Evolutionary conservation across 2,329 filamentous ascomycete genomes (phyloP).

Genomic region (Ophiobolus disseminans): DNA sequence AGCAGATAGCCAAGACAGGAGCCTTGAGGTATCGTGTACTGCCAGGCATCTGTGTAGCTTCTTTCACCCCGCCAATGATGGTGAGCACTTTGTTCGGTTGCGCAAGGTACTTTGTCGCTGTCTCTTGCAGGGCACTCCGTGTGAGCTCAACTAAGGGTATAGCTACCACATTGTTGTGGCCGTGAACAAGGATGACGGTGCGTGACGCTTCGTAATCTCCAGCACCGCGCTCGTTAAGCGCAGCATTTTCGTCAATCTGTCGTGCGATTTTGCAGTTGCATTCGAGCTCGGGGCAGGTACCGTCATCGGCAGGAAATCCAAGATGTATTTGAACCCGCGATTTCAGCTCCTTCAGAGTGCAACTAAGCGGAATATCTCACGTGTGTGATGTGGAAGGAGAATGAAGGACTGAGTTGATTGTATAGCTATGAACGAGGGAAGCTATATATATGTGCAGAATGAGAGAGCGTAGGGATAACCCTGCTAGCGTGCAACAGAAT

Average conservation of each 20-base stretch:
- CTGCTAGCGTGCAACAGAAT: too few relatives aligned
- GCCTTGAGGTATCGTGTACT: conserved; percentile 5
- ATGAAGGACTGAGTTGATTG: too few relatives aligned
- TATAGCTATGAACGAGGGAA: too few relatives aligned
- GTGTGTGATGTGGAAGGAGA: conserved; percentile 2
- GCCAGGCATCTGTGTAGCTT: not conserved
- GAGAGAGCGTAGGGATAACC: too few relatives aligned
- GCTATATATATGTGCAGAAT: too few relatives aligned
- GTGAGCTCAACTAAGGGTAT: conserved; percentile 7
- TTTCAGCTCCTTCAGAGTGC: conserved; percentile 28
- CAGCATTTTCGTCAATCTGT: conserved; percentile 22
- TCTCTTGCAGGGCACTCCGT: not conserved
- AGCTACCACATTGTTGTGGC: conserved; percentile 23
- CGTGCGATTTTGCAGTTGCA: conserved; percentile 39
- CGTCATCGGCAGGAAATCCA: conserved; percentile 9
- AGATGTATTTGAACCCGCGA: conserved; percentile 27
- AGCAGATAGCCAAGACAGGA: conserved; percentile 14
- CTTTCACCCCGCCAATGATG: conserved; percentile 6
- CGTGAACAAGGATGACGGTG: conserved; percentile 27
- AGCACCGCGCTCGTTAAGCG: conserved; percentile 1
- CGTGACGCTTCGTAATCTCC: conserved; percentile 5
- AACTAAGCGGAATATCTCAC: not conserved
- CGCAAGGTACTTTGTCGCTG: not conserved
- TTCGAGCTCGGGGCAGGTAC: conserved; percentile 15
- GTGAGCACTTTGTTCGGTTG: not conserved